Evolutionary conservation across 1,284 basidiomycete species (phyloP), one percentile per base, ranked within the genome.

Genomic region (Tylopilus sp.): DNA sequence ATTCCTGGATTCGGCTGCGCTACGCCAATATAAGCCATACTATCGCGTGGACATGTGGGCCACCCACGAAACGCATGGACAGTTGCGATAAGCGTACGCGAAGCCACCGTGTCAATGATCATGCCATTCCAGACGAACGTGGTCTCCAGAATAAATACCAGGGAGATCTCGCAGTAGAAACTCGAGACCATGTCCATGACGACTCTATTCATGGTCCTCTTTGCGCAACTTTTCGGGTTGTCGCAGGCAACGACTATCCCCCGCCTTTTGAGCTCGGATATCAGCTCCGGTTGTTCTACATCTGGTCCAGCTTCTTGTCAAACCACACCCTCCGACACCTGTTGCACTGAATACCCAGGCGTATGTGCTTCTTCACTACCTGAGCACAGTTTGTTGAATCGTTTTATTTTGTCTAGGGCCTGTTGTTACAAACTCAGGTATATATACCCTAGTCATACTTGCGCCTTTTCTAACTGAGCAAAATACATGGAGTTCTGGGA

Each of bases 371-470:
- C 15, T 44, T 19, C 24, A 22, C 0, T 2, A 48, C 39, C 41
- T 28, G 48, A 25, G 36, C 6, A 22, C 13, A n/a, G 4, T 13
- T n/a, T n/a, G 9, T 24, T 50, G 15, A 59, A 29, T 29, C n/a
- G 20, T 14, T 22, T 53, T 45, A 17, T 25, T 43, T 47, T 40
- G 39, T 48, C 35, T 52, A 86, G 85, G 85, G 85, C 37, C 67
- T 84, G 37, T 61, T 88, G 32, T 62, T 85, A 52, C 84, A 86
- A 64, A 83, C 84, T 4, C 85, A 86, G 74, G 83, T 81, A 58
- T 59, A 40, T 20, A 17, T n/a, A 37, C 15, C 8, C 2, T 17
- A 22, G n/a, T 22, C 19, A 15, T 17, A 2, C 13, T 4, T n/a
- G n/a, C n/a, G n/a, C 9, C 13, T 20, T 20, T 40, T 35, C 22